Base-by-base conservation (phyloP, 192 early-diverging fungal genomes). In the Thoreauomyces humboldtii region DNA sequence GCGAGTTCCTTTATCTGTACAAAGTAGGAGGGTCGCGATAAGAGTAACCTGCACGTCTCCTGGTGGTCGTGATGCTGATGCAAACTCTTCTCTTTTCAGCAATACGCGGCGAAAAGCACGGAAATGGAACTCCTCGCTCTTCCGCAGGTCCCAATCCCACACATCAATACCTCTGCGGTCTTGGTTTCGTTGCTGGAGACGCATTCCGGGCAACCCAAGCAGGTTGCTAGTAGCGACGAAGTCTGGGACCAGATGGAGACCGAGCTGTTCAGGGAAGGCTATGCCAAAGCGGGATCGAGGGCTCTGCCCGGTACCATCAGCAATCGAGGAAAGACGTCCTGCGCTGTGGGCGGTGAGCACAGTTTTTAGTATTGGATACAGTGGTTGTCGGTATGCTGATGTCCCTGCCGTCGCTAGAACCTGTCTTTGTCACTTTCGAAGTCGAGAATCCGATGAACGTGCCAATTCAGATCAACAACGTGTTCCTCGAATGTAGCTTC, bases 1-100 rank as follows among this genome's bases (percentile, higher is more conserved):
- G 78, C 51, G 90, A 93, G 51, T 92, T 93, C 67, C 65, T 92
- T 27, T 82, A 81, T 61, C 82, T 92, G 12, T 92, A 90, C 67
- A 83, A 83, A 71, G 87, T 90, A 78, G 34, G 5, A 3, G 7
- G 21, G 32, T 37, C 31, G 7, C 48, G 14, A 17, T 61, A 24
- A 9, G 19, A 3, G 28, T 61, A 22, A 21, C 41, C 36, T 58
- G n/a, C n/a, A n/a, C n/a, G n/a, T n/a, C n/a, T n/a, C n/a, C n/a
- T n/a, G n/a, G n/a, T n/a, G n/a, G 41, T n/a, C 41, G n/a, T n/a
- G n/a, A n/a, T n/a, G n/a, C n/a, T n/a, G n/a, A n/a, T n/a, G n/a
- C n/a, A n/a, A n/a, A 53, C 56, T 3, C 17, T 24, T 36, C 21
- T 31, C 50, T 65, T 19, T 15, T 2, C 59, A 73, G 65, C 68